Evolutionary conservation across 2,329 filamentous ascomycete genomes (phyloP), one percentile per base, ranked within the genome.

Genomic region (Madurella fahalii): DNA sequence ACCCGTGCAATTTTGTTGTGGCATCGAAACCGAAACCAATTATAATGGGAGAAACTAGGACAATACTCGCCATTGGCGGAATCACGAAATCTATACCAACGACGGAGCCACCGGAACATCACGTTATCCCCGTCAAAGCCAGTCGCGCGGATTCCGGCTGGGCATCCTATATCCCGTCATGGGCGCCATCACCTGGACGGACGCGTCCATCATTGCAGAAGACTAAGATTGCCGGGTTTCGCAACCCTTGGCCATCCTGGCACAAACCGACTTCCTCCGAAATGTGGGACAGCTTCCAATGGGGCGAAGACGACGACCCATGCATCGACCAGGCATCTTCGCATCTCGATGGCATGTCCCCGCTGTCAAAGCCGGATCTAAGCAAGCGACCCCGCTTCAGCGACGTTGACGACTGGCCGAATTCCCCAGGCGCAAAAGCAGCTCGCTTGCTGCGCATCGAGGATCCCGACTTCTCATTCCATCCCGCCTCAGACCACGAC

Each of bases 231-330:
- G 39, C 53, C 9, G 59, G 59, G 9, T 66, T 66, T 30, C 61
- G 59, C n/a, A 67, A 68, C 16, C 65, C 63, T 11, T 68, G 66
- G 61, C 62, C 64, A 2, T 65, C 64, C 49, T 68, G 65, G 59
- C 56, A 63, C 47, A 62, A 58, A 37, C 60, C 62, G 0, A 61
- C 61, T 0, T 16, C 20, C 15, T 30, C 53, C 4, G 58, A 66
- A 40, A 16, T 54, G 31, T 63, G 57, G 55, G 37, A 58, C 9
- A 57, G 56, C 25, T 56, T 65, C 7, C 50, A 55, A 39, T 66
- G 63, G 63, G 63, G 64, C 16, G 53, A 56, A 1, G 60, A 62
- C 20, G 18, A 50, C 4, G 60, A 64, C 17, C 56, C 56, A 2
- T 62, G 52, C 40, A 51, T 63, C 18, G 54, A 59, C 17, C 52